These are phyloP conservation scores for Tilletiopsis washingtonensis DNA, from an alignment of 1,284 basidiomycete species.

Conservation along the genomic window DNA sequence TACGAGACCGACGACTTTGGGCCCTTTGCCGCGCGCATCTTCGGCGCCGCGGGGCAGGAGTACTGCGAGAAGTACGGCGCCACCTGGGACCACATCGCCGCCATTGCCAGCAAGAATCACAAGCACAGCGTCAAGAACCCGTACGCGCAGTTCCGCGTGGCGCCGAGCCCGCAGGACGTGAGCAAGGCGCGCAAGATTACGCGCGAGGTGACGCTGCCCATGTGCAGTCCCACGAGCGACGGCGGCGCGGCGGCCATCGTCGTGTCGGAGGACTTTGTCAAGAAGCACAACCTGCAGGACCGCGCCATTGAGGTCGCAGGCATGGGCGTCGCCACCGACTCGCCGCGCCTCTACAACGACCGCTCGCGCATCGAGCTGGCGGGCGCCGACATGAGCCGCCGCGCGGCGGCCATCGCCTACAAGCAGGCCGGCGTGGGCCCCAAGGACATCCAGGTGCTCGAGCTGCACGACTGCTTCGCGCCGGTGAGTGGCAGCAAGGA, in stretches of 20 bases:
- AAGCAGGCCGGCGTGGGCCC: slow-evolving; percentile 63
- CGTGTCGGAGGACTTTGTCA: slow-evolving; percentile 73
- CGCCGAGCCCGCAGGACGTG: slow-evolving; percentile 22
- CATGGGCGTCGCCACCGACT: slow-evolving; percentile 39
- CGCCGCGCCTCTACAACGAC: slow-evolving; percentile 33
- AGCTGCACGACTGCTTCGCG: slow-evolving; percentile 77
- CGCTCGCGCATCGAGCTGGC: slow-evolving; percentile 37
- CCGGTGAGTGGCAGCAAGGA: no score
- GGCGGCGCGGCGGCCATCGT: slow-evolving; percentile 54
- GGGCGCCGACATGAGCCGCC: slow-evolving; percentile 59
- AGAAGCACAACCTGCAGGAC: slow-evolving; percentile 65
- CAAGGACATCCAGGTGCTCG: slow-evolving; percentile 71
- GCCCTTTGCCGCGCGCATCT: slow-evolving; percentile 65
- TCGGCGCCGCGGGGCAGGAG: slow-evolving; percentile 68
- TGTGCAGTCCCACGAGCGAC: slow-evolving; percentile 71
- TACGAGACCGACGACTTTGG: slow-evolving; percentile 59
- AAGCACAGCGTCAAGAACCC: slow-evolving; percentile 73
- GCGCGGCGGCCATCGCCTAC: slow-evolving; percentile 65
- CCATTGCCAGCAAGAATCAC: slow-evolving; percentile 73
- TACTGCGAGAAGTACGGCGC: slow-evolving; percentile 70
- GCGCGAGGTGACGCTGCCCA: slow-evolving; percentile 68
- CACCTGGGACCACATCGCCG: slow-evolving; percentile 61
- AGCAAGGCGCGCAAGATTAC: slow-evolving; percentile 53
- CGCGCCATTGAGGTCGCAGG: slow-evolving; percentile 63
- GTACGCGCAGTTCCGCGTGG: slow-evolving; percentile 66